Conservation (phyloP, 306 rosid species). For the Trifolium pratense region DNA sequence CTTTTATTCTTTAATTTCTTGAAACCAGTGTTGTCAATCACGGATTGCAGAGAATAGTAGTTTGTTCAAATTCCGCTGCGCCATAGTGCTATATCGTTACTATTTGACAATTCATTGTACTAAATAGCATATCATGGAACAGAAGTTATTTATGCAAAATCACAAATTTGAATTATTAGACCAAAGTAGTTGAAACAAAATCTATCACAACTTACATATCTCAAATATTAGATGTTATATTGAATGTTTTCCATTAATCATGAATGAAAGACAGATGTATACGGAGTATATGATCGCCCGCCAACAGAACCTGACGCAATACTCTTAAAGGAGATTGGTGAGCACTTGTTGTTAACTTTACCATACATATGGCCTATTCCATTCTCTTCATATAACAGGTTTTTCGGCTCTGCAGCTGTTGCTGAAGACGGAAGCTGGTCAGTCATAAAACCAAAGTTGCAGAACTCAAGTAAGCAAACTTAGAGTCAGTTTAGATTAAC, state of each 20-base stretch:
- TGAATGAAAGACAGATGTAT: slow-evolving; percentile 81
- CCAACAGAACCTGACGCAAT: slow-evolving; percentile 73
- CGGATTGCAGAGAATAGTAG: background rate
- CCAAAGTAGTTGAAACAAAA: slow-evolving; percentile 19
- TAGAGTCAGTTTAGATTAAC: background rate
- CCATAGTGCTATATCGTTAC: no score
- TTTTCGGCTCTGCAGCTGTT: slow-evolving; percentile 59
- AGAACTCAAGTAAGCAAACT: slow-evolving; percentile 54
- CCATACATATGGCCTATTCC: slow-evolving; percentile 26
- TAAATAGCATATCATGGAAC: no score
- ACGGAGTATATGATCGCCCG: slow-evolving; percentile 89
- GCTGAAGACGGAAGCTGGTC: slow-evolving; percentile 80
- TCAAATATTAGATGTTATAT: slow-evolving; percentile 35
- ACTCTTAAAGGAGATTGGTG: slow-evolving; percentile 84
- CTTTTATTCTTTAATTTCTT: slow-evolving; percentile 15
- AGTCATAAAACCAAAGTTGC: slow-evolving; percentile 67
- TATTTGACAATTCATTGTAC: no score
- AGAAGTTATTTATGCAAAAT: background rate
- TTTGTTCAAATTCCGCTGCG: background rate
- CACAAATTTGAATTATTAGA: slow-evolving; percentile 19
- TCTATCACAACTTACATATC: slow-evolving; percentile 8
- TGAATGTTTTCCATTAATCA: slow-evolving; percentile 51
- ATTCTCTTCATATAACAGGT: slow-evolving; percentile 17
- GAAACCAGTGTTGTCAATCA: background rate
- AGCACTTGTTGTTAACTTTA: slow-evolving; percentile 40